Base-by-base conservation (phyloP, 176 grass and related monocot genomes). In the Oropetium thomaeum region DNA sequence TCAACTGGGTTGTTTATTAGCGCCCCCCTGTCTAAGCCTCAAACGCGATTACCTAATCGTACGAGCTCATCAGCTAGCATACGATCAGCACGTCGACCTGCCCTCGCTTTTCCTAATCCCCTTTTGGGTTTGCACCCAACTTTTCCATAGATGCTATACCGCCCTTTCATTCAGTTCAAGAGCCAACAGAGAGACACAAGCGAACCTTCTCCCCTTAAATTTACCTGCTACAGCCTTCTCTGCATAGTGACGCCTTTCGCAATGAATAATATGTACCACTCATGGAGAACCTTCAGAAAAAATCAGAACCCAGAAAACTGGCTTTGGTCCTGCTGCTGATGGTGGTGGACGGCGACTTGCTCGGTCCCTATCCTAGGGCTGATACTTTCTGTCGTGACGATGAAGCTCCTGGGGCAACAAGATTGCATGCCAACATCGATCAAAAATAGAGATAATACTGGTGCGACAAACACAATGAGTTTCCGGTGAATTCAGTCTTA, bases 311-410 rank as follows among this genome's bases (percentile, higher is more conserved):
- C 81, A 19, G 87, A 70, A 69, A 87, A 87, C 28, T 84, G 84
- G 77, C 74, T 87, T 57, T 87, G 87, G 58, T 78, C 28, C 77
- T 65, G 86, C 40, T 76, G 77, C 22, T 57, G 53, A 7, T 26
- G n/a, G n/a, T 12, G 52, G 7, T 41, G 39, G 1, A 42, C 1
- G 60, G 70, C 47, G 20, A 33, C 42, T 53, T 84, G 87, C 31
- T 90, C 87, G 11, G 58, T 70, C 61, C 58, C 66, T 74, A 84
- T n/a, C n/a, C n/a, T 84, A 82, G 87, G 69, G 80, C 77, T 90
- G 62, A 69, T 61, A 51, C 75, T 87, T 72, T 87, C 87, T 17
- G 29, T 53, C 38, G 51, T 55, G 3, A 47, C 62, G 3, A 47
- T 39, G 54, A 78, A 74, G 77, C 42, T 80, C 48, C 87, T 90